Conservation (phyloP, 2,329 filamentous ascomycete genomes). For the Talaromyces sp. region DNA sequence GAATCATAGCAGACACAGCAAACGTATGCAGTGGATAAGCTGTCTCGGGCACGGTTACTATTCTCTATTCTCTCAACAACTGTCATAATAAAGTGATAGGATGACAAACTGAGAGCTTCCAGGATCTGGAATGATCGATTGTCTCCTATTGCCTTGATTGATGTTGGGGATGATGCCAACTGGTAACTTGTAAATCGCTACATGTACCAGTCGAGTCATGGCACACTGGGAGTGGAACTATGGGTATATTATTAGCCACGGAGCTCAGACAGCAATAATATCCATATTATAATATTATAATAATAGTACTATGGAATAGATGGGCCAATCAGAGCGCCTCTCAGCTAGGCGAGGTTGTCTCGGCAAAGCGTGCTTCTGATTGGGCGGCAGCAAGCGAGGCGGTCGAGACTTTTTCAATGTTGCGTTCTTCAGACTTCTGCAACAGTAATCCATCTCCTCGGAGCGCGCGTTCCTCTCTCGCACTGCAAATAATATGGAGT, state of each 20-base stretch:
- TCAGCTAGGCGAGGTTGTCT: slow-evolving; percentile 14
- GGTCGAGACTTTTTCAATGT: not conserved
- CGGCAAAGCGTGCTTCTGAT: slow-evolving; percentile 31
- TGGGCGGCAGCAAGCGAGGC: slow-evolving; percentile 20
- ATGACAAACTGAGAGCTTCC: not conserved
- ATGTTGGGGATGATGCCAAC: not conserved
- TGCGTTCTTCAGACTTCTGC: not conserved
- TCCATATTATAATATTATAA: not conserved
- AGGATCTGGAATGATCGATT: not conserved
- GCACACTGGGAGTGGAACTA: not conserved
- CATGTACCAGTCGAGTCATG: not conserved
- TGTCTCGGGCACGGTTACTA: not conserved
- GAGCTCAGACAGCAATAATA: not conserved
- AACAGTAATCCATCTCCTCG: not conserved
- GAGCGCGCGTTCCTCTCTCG: not conserved
- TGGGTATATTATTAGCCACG: not conserved
- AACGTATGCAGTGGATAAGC: not conserved
- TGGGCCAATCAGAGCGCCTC: slow-evolving; percentile 8
- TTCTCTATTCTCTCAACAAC: not conserved
- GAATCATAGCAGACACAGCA: not conserved
- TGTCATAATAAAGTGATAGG: not conserved
- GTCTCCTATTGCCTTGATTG: not conserved
- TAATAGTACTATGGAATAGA: not conserved
- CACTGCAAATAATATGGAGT: not conserved
- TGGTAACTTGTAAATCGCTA: not conserved